A percentile compares a stretch with the other conserved stretches of the same genome.
These are phyloP conservation scores for Cladophialophora carrionii DNA, from an alignment of 2,329 filamentous ascomycete genomes.

Conservation along the genomic window DNA sequence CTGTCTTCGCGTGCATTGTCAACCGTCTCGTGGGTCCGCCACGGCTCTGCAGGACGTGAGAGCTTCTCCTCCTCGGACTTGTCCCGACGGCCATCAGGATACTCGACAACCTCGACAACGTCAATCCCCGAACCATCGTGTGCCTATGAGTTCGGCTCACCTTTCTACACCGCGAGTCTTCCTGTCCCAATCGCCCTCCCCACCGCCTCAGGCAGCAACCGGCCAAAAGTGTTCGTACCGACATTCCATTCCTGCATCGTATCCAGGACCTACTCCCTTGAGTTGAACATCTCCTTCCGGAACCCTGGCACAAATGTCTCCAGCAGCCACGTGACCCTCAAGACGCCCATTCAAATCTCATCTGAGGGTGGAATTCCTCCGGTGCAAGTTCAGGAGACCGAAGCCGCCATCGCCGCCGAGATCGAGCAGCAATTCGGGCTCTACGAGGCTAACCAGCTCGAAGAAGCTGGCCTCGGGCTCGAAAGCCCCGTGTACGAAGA, in stretches of 20 bases:
- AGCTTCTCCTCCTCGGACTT: slow-evolving; percentile 48
- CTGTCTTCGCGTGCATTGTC: slow-evolving; percentile 61
- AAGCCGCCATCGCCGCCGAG: slow-evolving; percentile 31
- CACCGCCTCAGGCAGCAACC: slow-evolving; percentile 9
- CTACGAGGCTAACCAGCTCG: slow-evolving; percentile 28
- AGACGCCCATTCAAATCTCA: slow-evolving; percentile 50
- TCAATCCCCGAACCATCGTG: slow-evolving; percentile 40
- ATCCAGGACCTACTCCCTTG: slow-evolving; percentile 65
- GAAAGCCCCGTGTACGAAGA: slow-evolving; percentile 34
- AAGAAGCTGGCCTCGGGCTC: slow-evolving; percentile 21
- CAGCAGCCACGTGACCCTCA: slow-evolving; percentile 46
- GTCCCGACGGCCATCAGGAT: slow-evolving; percentile 38
- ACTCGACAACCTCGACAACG: slow-evolving; percentile 35
- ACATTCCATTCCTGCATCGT: slow-evolving; percentile 72
- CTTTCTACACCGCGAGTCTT: slow-evolving; percentile 65
- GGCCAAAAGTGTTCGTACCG: slow-evolving; percentile 59
- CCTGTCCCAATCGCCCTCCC: slow-evolving; percentile 67
- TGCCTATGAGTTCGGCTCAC: slow-evolving; percentile 46
- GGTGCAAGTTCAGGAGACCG: slow-evolving; percentile 18
- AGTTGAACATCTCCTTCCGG: slow-evolving; percentile 59
- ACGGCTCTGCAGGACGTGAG: slow-evolving; percentile 45
- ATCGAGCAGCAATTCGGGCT: slow-evolving; percentile 36
- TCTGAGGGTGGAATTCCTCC: slow-evolving; percentile 33
- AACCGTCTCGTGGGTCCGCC: slow-evolving; percentile 61
- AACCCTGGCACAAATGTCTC: slow-evolving; percentile 52